Conservation (phyloP, 176 grass and related monocot genomes). For the Musa beccarii region DNA sequence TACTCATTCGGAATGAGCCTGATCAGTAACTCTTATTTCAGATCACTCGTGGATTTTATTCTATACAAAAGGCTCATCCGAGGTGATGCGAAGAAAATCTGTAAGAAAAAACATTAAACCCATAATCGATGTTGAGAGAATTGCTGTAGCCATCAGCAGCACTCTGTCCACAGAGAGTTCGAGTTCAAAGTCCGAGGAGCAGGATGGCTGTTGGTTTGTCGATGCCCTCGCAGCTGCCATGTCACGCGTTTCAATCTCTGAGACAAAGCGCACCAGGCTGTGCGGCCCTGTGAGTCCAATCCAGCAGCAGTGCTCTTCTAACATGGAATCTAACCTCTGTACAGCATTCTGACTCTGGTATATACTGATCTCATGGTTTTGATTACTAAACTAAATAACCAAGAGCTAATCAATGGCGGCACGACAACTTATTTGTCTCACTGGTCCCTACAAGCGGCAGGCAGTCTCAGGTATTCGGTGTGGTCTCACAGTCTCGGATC, state of each 20-base stretch:
- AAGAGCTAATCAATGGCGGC: too few species aligned
- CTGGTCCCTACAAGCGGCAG: too few species aligned
- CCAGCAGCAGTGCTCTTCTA: constrained; percentile 18
- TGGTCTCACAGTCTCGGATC: too few species aligned
- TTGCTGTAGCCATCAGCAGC: neutral
- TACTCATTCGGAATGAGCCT: neutral
- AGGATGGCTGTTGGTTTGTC: constrained; percentile 21
- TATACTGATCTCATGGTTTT: too few species aligned
- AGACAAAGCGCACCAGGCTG: constrained; percentile 40
- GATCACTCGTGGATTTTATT: constrained; percentile 17
- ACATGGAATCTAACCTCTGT: constrained; percentile 31
- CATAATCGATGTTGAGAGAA: neutral
- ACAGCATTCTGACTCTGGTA: constrained; percentile 25
- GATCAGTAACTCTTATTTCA: neutral
- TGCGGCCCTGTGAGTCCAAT: constrained; percentile 13
- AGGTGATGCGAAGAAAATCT: constrained; percentile 2
- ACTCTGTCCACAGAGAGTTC: constrained; percentile 14
- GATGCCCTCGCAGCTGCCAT: constrained; percentile 38
- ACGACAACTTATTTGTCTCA: too few species aligned
- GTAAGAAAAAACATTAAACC: constrained; percentile 13
- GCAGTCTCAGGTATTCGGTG: too few species aligned
- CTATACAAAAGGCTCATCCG: neutral
- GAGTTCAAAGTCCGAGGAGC: constrained; percentile 25
- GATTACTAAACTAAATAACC: too few species aligned
- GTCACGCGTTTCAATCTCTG: constrained; percentile 46